Conservation (phyloP, 148 eudicot genomes). For the Nyssa sinensis region DNA sequence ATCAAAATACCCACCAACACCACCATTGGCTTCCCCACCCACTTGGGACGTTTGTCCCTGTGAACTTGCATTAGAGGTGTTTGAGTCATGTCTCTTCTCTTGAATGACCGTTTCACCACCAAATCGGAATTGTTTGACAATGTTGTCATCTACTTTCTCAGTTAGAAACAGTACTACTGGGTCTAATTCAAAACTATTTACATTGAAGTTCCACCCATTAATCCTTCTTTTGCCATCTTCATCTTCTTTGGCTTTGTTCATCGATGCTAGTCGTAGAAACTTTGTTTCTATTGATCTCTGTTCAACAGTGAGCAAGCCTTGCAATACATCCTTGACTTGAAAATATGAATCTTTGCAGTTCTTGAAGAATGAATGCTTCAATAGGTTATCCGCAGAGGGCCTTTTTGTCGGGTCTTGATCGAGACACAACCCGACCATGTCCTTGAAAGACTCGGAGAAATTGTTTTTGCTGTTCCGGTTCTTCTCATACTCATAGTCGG, state of each 20-base stretch:
- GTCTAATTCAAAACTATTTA: conserved; percentile 59
- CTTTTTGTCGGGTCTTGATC: conserved; percentile 75
- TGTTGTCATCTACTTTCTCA: conserved; percentile 2
- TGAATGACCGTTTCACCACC: conserved; percentile 25
- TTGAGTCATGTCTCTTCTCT: no score
- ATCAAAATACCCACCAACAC: conserved; percentile 30
- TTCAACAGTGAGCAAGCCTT: no score
- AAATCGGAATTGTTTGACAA: conserved; percentile 17
- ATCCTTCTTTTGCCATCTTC: conserved; percentile 57
- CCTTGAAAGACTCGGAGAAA: conserved; percentile 63
- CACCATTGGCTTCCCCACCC: conserved; percentile 7
- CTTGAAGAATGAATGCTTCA: conserved; percentile 73
- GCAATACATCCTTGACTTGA: no score
- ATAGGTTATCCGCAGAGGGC: conserved; percentile 67
- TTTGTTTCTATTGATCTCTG: no score
- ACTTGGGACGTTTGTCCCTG: no score
- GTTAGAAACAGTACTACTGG: conserved; percentile 62
- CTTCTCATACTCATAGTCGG: conserved; percentile 51
- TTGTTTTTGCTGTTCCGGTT: conserved; percentile 19
- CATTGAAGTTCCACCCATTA: conserved; percentile 85
- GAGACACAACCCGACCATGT: conserved; percentile 69
- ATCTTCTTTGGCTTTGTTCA: no score
- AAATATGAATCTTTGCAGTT: conserved; percentile 50
- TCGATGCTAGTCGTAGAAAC: no score
- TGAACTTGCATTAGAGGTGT: no score